These are phyloP conservation scores for Ustilaginoidea virens DNA, from an alignment of 2,329 filamentous ascomycete genomes.

Conservation along the genomic window DNA sequence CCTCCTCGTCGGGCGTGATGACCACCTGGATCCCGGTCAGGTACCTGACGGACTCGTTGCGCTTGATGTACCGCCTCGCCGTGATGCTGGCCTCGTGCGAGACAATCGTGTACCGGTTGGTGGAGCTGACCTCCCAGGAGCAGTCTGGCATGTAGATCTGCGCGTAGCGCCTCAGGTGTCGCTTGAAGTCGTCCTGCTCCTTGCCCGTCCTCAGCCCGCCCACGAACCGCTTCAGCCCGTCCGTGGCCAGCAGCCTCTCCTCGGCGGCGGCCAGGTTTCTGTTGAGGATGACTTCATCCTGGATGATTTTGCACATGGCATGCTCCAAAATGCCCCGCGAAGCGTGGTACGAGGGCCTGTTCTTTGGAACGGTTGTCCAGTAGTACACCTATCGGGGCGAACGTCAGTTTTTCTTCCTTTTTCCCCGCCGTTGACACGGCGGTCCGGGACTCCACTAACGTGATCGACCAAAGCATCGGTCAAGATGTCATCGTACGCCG, in stretches of 20 bases:
- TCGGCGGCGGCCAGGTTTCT: constrained; percentile 61
- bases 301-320: constrained; percentile 45
- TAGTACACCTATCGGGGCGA: constrained; percentile 58
- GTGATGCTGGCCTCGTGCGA: constrained; percentile 80
- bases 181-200: constrained; percentile 74
- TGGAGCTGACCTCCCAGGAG: constrained; percentile 80
- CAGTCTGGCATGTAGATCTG: constrained; percentile 88
- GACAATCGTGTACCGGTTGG: constrained; percentile 87
- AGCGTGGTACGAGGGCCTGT: constrained; percentile 71
- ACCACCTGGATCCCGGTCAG: constrained; percentile 81
- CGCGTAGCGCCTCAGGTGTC: constrained; percentile 79
- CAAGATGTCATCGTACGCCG: constrained; percentile 86
- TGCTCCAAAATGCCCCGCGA: constrained; percentile 61
- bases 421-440: neutral
- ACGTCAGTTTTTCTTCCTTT: constrained; percentile 7
- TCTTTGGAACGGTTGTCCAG: constrained; percentile 94
- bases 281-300: constrained; percentile 53
- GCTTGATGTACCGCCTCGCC: constrained; percentile 63
- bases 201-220: constrained; percentile 53
- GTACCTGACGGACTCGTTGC: constrained; percentile 79
- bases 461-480: constrained; percentile 93
- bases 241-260: constrained; percentile 52
- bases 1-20: constrained; percentile 84
- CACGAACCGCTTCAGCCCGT: constrained; percentile 59
- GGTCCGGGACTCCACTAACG: constrained; percentile 43